Evolutionary conservation across 139 green algal species (phyloP), one percentile per base, ranked within the genome.

Genomic region (Chlamydomonas asymmetrica): DNA sequence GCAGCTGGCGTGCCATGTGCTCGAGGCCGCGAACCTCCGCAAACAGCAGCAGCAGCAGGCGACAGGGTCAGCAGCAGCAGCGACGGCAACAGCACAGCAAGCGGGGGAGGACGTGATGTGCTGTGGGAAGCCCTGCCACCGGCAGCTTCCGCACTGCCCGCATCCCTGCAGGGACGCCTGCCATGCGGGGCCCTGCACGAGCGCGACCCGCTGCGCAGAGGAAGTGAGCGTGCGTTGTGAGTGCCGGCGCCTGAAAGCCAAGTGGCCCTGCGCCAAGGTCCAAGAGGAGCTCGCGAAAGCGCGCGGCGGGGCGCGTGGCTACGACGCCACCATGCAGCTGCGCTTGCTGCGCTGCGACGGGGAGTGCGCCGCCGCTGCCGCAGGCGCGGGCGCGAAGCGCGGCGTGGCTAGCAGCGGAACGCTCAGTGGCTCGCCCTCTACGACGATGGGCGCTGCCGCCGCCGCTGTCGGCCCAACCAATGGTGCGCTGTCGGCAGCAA

Each of bases 211-310:
- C 27, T 95, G 91, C 76, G 31, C 48, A 34, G 75, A 88, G 29
- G 83, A 91, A 70, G 88, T 93, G 5, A 85, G 78, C 1, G 90
- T 94, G 48, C 80, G 88, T 8, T 95, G 91, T 74, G 43, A 7
- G 34, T 95, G 91, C 83, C 74, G 60, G 29, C 43, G 31, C 50
- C 84, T 87, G 0, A 90, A 88, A 59, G 63, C 80, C 23, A 90
- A 91, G 78, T 84, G 88, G 86, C 31, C 71, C 3, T 95, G 91
- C 74, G 13, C 22, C 10, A 57, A 76, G 68, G 89, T 91, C 41
- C 86, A 85, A 63, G 71, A 64, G 34, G 75, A 85, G 31, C 78
- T 92, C 57, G 39, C 22, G n/a, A 63, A 70, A 2, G 45, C 71
- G 7, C n/a, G n/a, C n/a, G 74, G 72, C 29, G 45, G 62, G 81